These are phyloP conservation scores for Metarhizium guizhouense DNA, from an alignment of 2,329 filamentous ascomycete genomes.

Conservation along the genomic window DNA sequence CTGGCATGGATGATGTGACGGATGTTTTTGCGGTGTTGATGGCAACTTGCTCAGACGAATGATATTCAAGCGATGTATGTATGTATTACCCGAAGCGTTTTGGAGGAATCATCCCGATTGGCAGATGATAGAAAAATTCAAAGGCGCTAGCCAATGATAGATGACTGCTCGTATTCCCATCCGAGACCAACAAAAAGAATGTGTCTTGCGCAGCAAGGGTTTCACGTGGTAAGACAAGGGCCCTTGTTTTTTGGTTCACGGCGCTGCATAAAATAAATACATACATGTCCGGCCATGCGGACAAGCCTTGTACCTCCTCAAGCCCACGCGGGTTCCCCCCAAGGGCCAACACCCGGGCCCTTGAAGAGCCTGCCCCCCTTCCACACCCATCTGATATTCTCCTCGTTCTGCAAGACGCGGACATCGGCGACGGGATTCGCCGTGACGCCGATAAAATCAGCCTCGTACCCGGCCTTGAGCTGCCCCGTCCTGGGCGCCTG, in stretches of 20 bases:
- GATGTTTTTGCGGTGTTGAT: neutral
- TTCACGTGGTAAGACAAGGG: too few relatives aligned
- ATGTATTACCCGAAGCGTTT: neutral
- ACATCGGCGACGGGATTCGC: constrained; percentile 34
- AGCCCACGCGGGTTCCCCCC: neutral
- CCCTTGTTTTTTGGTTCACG: too few relatives aligned
- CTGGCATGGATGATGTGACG: neutral
- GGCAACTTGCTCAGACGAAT: neutral
- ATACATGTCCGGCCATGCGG: too few relatives aligned
- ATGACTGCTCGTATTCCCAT: neutral
- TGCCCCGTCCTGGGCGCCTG: constrained; percentile 35
- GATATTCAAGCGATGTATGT: neutral
- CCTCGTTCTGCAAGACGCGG: constrained; percentile 25
- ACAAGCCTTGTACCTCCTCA: too few relatives aligned
- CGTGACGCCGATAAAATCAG: constrained; percentile 34
- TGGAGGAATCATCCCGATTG: neutral
- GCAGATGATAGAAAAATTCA: neutral
- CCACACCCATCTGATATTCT: constrained; percentile 31
- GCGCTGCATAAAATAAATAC: too few relatives aligned
- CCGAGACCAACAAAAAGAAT: too few relatives aligned
- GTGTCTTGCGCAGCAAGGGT: too few relatives aligned
- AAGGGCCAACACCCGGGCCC: constrained; percentile 19
- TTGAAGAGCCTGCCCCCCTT: constrained; percentile 31
- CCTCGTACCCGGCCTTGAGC: constrained; percentile 37
- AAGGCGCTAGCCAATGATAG: neutral